A percentile compares a stretch with the other conserved stretches of the same genome.
phyloP scores from a whole-genome alignment of 306 rosid species.

The Cucurbita ficifolia region DNA sequence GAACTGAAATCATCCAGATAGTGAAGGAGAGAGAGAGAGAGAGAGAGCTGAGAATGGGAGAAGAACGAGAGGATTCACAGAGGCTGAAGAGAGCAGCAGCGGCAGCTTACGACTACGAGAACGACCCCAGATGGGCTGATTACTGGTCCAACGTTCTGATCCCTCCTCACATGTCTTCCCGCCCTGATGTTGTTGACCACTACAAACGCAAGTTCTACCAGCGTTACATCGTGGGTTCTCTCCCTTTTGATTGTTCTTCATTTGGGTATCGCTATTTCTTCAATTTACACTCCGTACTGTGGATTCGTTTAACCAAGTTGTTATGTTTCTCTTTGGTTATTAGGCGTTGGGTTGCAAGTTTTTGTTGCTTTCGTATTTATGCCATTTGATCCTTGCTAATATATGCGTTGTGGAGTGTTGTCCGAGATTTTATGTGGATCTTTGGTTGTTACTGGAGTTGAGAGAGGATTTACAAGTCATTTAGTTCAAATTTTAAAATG shows the following conservation, averaged over 20 bases:
- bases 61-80: slow-evolving; percentile 62
- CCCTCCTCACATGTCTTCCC: slow-evolving; percentile 64
- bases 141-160: slow-evolving; percentile 91
- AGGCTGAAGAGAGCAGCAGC: slow-evolving; percentile 63
- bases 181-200: slow-evolving; percentile 55
- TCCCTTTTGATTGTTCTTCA: not conserved
- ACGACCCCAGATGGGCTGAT: slow-evolving; percentile 71
- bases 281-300: not conserved
- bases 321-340: not conserved
- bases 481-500: not conserved
- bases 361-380: not conserved
- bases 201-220: slow-evolving; percentile 90
- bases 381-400: not conserved
- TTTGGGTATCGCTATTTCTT: not conserved
- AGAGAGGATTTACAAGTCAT: not conserved
- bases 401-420: not conserved
- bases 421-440: not conserved
- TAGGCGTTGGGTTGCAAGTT: not conserved
- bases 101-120: slow-evolving; percentile 73
- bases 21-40: not conserved
- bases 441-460: not conserved
- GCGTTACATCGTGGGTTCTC: slow-evolving; percentile 47
- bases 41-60: slow-evolving; percentile 35
- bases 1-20: not conserved
- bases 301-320: not conserved